Percentiles rank a stretch among this genome's conserved stretches.
Conservation (phyloP, 192 early-diverging fungal species). For the Entomortierella lignicola region DNA sequence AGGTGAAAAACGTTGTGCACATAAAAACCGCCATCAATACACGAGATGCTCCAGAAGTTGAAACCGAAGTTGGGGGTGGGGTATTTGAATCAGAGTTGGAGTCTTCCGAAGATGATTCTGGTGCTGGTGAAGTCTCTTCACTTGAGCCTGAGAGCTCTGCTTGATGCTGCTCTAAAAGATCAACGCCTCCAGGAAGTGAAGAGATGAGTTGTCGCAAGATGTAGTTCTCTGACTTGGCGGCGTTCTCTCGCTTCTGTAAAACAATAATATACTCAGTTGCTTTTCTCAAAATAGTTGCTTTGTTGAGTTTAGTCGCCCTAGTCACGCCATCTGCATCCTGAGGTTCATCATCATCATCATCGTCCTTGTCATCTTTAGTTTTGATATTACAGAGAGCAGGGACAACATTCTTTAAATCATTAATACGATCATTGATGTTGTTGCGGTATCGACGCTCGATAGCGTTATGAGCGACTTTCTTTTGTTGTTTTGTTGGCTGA, state of each 20-base stretch:
- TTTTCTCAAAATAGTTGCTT: constrained; percentile 92
- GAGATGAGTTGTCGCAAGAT: constrained; percentile 55
- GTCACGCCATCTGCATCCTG: constrained; percentile 83
- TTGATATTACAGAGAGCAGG: constrained; percentile 79
- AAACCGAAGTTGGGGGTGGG: constrained; percentile 53
- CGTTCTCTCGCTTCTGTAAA: constrained; percentile 57
- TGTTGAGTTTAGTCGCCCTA: constrained; percentile 90
- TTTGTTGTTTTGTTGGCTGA: constrained; percentile 69
- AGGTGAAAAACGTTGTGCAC: constrained; percentile 65
- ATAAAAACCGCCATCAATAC: constrained; percentile 72
- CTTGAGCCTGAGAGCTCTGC: constrained; percentile 8
- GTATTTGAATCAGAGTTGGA: constrained; percentile 30
- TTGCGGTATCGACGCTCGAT: constrained; percentile 95
- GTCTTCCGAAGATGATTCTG: constrained; percentile 28
- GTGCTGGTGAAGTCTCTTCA: constrained; percentile 18
- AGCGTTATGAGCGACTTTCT: constrained; percentile 95
- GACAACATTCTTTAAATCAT: constrained; percentile 86
- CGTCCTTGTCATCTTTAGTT: constrained; percentile 68
- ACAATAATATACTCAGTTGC: constrained; percentile 91
- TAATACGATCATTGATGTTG: constrained; percentile 97
- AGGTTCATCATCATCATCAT: constrained; percentile 65
- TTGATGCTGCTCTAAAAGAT: constrained; percentile 49
- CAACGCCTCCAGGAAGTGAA: constrained; percentile 59
- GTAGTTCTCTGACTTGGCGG: constrained; percentile 60
- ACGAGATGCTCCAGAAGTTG: constrained; percentile 50